Evolutionary conservation across 441 rosid species (phyloP).

Genomic region (Croton laevigatus): DNA sequence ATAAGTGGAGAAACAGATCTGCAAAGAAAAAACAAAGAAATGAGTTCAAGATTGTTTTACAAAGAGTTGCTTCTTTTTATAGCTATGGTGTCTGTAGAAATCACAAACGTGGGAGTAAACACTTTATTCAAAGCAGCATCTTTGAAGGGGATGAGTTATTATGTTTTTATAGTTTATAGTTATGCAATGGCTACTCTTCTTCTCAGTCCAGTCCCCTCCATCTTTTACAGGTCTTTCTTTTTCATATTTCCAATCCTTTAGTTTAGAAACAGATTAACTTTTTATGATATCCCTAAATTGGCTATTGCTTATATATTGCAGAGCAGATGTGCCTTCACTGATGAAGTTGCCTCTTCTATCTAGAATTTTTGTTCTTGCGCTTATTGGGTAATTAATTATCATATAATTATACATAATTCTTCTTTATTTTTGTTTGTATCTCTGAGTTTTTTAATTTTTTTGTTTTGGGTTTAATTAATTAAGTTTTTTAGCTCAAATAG

Average conservation of each 20-base stretch:
- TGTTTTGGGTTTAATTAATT: background rate
- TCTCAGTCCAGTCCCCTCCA: conserved; percentile 58
- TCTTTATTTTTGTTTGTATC: background rate
- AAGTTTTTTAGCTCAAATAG: conserved; percentile 48
- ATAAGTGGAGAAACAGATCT: too few species aligned
- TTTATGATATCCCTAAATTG: background rate
- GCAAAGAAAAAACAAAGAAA: background rate
- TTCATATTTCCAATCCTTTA: background rate
- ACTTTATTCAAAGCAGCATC: conserved; percentile 71
- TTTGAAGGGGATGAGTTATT: conserved; percentile 53
- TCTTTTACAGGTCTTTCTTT: conserved; percentile 46
- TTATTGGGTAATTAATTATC: conserved; percentile 18
- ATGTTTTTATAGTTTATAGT: conserved; percentile 56
- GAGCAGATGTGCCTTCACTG: conserved; percentile 12
- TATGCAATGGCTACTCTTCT: conserved; percentile 57
- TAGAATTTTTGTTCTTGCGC: conserved; percentile 25
- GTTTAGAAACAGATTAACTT: background rate
- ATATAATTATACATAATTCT: background rate
- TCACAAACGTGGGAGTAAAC: conserved; percentile 54
- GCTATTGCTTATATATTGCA: background rate
- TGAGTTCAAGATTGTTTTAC: background rate
- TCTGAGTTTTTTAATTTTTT: background rate
- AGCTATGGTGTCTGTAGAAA: conserved; percentile 55
- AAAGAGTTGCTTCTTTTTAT: conserved; percentile 28
- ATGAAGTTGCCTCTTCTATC: conserved; percentile 16